phyloP scores from a whole-genome alignment of 305 asterid species.

The Rubia tinctorum region DNA sequence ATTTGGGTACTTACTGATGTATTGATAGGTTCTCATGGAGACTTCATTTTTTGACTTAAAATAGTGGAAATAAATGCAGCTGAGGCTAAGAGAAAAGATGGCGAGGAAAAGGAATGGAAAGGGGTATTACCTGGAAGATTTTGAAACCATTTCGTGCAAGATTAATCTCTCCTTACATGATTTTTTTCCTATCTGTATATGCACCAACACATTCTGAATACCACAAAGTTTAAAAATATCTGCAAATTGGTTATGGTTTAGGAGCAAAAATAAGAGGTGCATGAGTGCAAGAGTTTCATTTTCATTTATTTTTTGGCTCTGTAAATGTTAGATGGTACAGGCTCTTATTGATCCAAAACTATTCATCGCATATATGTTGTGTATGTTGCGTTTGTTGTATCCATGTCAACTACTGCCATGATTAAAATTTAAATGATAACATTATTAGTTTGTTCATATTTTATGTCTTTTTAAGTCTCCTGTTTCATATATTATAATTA shows the following conservation, averaged over 20 bases:
- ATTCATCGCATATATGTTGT: too few relatives aligned
- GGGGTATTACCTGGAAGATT: slow-evolving; percentile 6
- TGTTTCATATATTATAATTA: too few relatives aligned
- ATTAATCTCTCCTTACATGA: not conserved
- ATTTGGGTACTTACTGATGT: slow-evolving; percentile 13
- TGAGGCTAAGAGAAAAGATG: slow-evolving; percentile 6
- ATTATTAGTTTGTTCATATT: too few relatives aligned
- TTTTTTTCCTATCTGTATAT: not conserved
- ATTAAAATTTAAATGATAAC: too few relatives aligned
- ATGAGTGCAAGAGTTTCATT: not conserved
- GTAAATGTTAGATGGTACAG: too few relatives aligned
- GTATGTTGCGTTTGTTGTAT: too few relatives aligned
- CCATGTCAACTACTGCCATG: too few relatives aligned
- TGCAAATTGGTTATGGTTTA: not conserved
- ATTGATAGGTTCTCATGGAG: not conserved
- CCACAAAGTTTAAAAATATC: not conserved
- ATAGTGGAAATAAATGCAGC: not conserved
- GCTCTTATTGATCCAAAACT: too few relatives aligned
- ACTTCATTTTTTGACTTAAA: not conserved
- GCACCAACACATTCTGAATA: not conserved
- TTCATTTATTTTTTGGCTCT: too few relatives aligned
- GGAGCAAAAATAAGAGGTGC: slow-evolving; percentile 5
- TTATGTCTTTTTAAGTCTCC: too few relatives aligned
- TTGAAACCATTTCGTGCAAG: slow-evolving; percentile 4
- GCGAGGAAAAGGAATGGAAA: not conserved